phyloP scores from a whole-genome alignment of 495 filamentous ascomycete species.

The Corynascus novoguineensis region DNA sequence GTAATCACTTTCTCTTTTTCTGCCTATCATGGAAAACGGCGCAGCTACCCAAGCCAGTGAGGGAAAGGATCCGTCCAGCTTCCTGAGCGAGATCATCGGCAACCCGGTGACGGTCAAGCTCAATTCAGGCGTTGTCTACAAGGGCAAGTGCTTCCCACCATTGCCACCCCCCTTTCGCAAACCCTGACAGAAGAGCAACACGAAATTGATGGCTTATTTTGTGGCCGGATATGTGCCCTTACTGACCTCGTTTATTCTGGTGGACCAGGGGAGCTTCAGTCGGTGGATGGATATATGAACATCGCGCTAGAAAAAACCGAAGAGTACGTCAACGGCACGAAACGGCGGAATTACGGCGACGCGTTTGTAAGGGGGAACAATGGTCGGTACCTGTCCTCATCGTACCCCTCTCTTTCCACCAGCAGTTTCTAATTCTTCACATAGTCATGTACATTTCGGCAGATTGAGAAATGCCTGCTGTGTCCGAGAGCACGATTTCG shows the following conservation, averaged over 20 bases:
- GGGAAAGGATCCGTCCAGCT: conserved; percentile 83
- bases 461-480: conserved; percentile 37
- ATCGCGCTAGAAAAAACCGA: conserved; percentile 92
- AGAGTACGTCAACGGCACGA: conserved; percentile 79
- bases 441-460: conserved; percentile 74
- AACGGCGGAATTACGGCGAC: conserved; percentile 81
- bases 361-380: conserved; percentile 97
- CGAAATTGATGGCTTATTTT: no score
- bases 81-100: conserved; percentile 87
- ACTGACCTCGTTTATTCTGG: conserved; percentile 8
- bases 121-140: conserved; percentile 92
- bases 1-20: no score
- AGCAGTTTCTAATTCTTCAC: neutral
- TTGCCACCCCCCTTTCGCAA: no score
- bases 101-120: conserved; percentile 89
- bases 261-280: conserved; percentile 75
- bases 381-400: conserved; percentile 46
- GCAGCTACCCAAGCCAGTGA: conserved; percentile 51
- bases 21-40: conserved; percentile 66
- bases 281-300: conserved; percentile 99
- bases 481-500: no score
- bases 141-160: conserved; percentile 57
- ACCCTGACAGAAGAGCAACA: no score
- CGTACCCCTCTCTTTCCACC: neutral
- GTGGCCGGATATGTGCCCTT: neutral